Conservation (phyloP, 1,139 yeast genomes). For the Scheffersomyces segobiensis region DNA sequence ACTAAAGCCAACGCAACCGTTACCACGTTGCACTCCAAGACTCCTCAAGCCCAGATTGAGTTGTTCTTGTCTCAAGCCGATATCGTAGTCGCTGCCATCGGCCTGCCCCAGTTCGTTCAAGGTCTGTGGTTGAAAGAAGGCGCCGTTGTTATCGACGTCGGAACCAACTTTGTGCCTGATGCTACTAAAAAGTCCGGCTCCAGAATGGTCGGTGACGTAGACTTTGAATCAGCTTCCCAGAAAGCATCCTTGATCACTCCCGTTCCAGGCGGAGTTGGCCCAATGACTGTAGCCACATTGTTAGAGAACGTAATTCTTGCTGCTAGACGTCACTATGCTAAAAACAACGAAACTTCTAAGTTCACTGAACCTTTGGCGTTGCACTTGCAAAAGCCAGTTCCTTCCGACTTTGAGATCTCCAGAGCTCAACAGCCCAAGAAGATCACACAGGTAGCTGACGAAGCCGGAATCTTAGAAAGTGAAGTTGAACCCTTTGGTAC, state of each 20-base stretch:
- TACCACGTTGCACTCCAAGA: slow-evolving; percentile 77
- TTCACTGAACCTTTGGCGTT: slow-evolving; percentile 65
- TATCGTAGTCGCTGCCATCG: slow-evolving; percentile 89
- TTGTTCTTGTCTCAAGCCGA: slow-evolving; percentile 72
- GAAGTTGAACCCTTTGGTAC: slow-evolving; percentile 93
- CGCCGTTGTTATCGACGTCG: slow-evolving; percentile 91
- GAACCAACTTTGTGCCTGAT: slow-evolving; percentile 87
- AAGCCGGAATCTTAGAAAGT: slow-evolving; percentile 76
- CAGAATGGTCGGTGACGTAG: slow-evolving; percentile 93
- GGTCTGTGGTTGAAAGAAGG: slow-evolving; percentile 89
- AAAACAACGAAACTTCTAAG: slow-evolving; percentile 48
- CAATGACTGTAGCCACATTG: slow-evolving; percentile 98
- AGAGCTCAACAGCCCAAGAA: slow-evolving; percentile 87
- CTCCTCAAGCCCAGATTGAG: slow-evolving; percentile 57
- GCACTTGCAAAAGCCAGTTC: slow-evolving; percentile 75
- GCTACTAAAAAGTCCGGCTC: slow-evolving; percentile 76
- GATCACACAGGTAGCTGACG: slow-evolving; percentile 77
- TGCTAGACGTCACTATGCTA: slow-evolving; percentile 58
- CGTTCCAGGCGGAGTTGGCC: slow-evolving; percentile 99
- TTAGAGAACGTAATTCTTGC: slow-evolving; percentile 84
- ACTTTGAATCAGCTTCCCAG: slow-evolving; percentile 63
- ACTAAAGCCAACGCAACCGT: slow-evolving; percentile 83
- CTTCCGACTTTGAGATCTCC: slow-evolving; percentile 91
- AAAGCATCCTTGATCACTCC: slow-evolving; percentile 85
- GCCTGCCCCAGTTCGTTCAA: slow-evolving; percentile 76